Evolutionary conservation across 345 rosid genomes (phyloP), one percentile per base, ranked within the genome.

Genomic region (Hevea brasiliensis): DNA sequence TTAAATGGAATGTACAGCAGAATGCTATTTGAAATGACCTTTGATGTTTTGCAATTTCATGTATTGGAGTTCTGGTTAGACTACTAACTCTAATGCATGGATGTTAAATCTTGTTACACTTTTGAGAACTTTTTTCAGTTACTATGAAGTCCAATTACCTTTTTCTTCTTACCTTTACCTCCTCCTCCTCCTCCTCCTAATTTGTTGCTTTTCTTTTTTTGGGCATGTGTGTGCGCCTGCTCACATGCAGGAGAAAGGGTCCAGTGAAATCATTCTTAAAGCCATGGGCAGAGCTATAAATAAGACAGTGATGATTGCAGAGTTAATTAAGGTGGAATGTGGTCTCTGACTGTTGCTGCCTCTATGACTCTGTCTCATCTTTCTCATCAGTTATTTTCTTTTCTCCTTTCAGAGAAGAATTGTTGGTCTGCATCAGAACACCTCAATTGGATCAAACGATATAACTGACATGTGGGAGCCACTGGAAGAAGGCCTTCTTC

Each of bases 211-310:
- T n/a, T n/a, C n/a, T n/a, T n/a, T n/a, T n/a, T n/a, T n/a, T n/a
- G n/a, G n/a, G 27, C 60, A 35, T 2, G 2, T 3, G 59, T 1
- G n/a, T 5, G 2, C 27, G 20, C 2, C 6, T 20, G n/a, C 41
- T n/a, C n/a, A n/a, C n/a, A 32, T 32, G 4, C 37, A 89, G 93
- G 91, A 89, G 65, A 89, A 87, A 76, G 91, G 91, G 2, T 82
- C 89, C 15, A 78, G 11, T 69, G 91, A 87, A 77, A 86, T 89
- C 67, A 84, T 80, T 45, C 88, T 87, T 79, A 89, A 87, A 75
- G 93, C 93, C n/a, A 89, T 87, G 89, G 93, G 93, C 70, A 89
- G 90, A 81, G 93, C 93, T 57, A 89, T 89, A 66, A 89, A 83
- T 81, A 89, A 89, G 86, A 89, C 90, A 74, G 93, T 89, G 62